Percentiles rank a stretch among this genome's conserved stretches.
Conservation (phyloP, 768 basidiomycete species). For the Termitomyces sp. region DNA sequence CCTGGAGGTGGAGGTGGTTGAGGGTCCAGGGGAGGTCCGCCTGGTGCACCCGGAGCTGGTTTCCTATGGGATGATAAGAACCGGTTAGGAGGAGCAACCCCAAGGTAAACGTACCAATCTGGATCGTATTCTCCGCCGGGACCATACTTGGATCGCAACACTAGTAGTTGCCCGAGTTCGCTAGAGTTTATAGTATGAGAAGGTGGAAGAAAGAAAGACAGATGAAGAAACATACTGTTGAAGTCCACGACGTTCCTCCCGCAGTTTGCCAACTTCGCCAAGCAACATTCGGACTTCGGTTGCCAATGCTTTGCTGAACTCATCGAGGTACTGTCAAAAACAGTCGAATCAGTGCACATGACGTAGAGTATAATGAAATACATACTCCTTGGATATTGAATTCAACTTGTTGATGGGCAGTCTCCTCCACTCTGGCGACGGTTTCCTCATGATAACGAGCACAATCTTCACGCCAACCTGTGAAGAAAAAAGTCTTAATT, state of each 20-base stretch:
- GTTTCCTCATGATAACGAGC: conserved; percentile 61
- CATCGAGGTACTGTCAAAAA: conserved; percentile 64
- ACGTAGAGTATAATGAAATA: not conserved
- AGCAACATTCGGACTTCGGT: conserved; percentile 80
- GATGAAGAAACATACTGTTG: conserved; percentile 56
- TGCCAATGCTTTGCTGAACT: conserved; percentile 82
- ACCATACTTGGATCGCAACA: conserved; percentile 69
- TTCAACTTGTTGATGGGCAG: conserved; percentile 70
- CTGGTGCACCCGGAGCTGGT: conserved; percentile 37
- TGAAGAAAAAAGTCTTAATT: conserved; percentile 3
- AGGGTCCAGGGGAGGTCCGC: conserved; percentile 34
- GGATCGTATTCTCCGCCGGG: conserved; percentile 85
- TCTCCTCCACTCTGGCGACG: conserved; percentile 59
- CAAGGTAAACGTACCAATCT: conserved; percentile 49
- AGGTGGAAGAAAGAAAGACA: not conserved
- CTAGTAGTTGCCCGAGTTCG: conserved; percentile 68
- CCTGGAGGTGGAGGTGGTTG: conserved; percentile 14
- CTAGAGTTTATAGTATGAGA: conserved; percentile 27
- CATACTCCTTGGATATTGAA: conserved; percentile 82
- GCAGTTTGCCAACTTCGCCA: conserved; percentile 76
- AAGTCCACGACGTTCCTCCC: conserved; percentile 70
- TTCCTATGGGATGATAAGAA: conserved; percentile 23
- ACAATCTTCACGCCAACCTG: conserved; percentile 67
- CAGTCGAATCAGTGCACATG: not conserved
- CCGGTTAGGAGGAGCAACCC: not conserved